These are phyloP conservation scores for Hymenoscyphus fructigenus DNA, from an alignment of 2,329 filamentous ascomycete species.

Conservation along the genomic window DNA sequence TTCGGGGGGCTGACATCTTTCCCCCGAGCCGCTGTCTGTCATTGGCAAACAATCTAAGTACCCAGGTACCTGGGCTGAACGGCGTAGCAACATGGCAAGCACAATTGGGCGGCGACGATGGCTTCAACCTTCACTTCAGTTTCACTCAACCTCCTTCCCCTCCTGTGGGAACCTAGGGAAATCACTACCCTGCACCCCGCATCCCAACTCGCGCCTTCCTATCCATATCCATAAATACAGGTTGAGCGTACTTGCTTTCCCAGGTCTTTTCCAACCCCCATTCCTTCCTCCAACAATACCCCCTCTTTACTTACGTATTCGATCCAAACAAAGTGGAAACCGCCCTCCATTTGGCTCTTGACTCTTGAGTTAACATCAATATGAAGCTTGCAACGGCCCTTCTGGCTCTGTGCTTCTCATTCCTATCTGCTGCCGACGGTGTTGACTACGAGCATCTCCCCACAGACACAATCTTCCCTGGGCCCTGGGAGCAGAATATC, in stretches of 20 bases:
- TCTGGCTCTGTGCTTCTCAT: background rate
- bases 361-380: background rate
- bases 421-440: constrained; percentile 14
- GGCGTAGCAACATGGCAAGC: background rate
- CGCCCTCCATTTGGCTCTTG: background rate
- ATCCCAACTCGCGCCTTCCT: no score
- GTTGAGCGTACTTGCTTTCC: background rate
- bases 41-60: no score
- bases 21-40: no score
- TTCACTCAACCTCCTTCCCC: background rate
- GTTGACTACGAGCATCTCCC: constrained; percentile 33
- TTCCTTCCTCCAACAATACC: background rate
- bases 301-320: background rate
- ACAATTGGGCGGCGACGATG: background rate
- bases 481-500: constrained; percentile 42
- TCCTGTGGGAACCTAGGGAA: background rate
- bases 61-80: no score
- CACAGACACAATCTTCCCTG: constrained; percentile 38
- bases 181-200: background rate
- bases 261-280: background rate
- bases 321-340: background rate
- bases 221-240: no score
- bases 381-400: background rate
- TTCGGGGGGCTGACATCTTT: no score
- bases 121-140: background rate